Evolutionary conservation across 352 stramenopile genomes (phyloP), one percentile per base, ranked within the genome.

Genomic region (Phytopythium vexans): DNA sequence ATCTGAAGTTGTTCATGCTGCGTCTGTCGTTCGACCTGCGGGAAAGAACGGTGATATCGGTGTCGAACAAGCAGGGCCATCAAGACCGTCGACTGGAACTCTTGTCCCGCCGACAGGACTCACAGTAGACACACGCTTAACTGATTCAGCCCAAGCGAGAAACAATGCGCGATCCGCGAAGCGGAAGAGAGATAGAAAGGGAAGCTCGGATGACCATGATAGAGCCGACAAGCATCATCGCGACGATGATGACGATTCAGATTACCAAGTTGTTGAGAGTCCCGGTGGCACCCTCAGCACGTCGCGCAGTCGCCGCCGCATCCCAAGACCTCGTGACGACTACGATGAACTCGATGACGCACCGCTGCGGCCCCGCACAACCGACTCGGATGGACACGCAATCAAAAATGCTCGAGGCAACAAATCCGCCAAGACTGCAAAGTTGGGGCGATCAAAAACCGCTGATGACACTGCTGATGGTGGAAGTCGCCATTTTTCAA

Each of bases 211-310:
- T 7, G 55, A 66, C 41, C 47, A 66, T 34, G 56, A 64, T n/a
- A 50, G 55, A 21, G 21, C 41, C 1, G 60, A 68, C 11, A 53
- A 61, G 9, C 54, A 58, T 1, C 57, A 66, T 12, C 50, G 60
- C 10, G 52, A 67, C 33, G 56, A 54, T 8, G 53, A 66, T n/a
- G 49, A 53, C 9, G 47, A 58, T 7, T 35, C 34, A 21, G 48
- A 12, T 3, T 53, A 53, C 21, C 35, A 53, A 37, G 10, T 53
- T 9, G 48, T 53, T 1, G 48, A 53, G 12, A 53, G 48, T 14
- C 48, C 48, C 1, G 48, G 48, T 1, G 48, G 48, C 14, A 53
- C 36, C 0, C 16, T 53, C 14, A 10, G 15, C 3, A 38, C 48
- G 11, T 37, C 48, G 7, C 48, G 48, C 3, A 53, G 36, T 14